Evolutionary conservation across 75 land plant genomes (phyloP).

Genomic region (Larix kaempferi): DNA sequence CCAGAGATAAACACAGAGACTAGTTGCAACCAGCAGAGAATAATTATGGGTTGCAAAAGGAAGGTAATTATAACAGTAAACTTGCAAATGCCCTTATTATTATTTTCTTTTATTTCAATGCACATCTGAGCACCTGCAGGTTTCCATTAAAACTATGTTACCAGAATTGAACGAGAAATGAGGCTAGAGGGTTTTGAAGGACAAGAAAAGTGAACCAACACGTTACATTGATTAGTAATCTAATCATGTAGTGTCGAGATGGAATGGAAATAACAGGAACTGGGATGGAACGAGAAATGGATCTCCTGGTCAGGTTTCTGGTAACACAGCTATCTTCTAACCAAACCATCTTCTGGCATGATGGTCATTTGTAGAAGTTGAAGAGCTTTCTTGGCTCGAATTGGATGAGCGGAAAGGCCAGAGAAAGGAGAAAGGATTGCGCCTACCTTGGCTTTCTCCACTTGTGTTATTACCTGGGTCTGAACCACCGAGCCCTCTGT

Average conservation of each 20-base stretch:
- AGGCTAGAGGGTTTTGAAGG: too few relatives aligned
- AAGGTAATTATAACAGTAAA: neutral
- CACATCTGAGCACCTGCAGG: too few relatives aligned
- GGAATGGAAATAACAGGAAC: too few relatives aligned
- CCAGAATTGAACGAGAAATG: too few relatives aligned
- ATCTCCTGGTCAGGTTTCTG: too few relatives aligned
- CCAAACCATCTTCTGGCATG: neutral
- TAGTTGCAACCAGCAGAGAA: neutral
- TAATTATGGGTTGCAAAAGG: neutral
- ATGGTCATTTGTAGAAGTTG: neutral
- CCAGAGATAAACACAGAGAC: neutral
- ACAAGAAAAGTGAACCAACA: too few relatives aligned
- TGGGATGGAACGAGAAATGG: too few relatives aligned
- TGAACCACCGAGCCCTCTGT: neutral
- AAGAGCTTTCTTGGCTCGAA: neutral
- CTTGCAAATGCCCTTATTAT: too few relatives aligned
- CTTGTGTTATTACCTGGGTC: neutral
- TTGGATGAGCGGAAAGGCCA: slow-evolving; percentile 9
- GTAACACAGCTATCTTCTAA: neutral
- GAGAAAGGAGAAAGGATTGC: slow-evolving; percentile 1
- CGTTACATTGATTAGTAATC: too few relatives aligned
- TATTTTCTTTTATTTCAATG: too few relatives aligned
- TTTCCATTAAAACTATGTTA: too few relatives aligned
- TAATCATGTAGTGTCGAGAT: too few relatives aligned
- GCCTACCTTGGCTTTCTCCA: neutral